These are phyloP conservation scores for Ramularia collo-cygni DNA, from an alignment of 2,329 filamentous ascomycete species.

Conservation along the genomic window DNA sequence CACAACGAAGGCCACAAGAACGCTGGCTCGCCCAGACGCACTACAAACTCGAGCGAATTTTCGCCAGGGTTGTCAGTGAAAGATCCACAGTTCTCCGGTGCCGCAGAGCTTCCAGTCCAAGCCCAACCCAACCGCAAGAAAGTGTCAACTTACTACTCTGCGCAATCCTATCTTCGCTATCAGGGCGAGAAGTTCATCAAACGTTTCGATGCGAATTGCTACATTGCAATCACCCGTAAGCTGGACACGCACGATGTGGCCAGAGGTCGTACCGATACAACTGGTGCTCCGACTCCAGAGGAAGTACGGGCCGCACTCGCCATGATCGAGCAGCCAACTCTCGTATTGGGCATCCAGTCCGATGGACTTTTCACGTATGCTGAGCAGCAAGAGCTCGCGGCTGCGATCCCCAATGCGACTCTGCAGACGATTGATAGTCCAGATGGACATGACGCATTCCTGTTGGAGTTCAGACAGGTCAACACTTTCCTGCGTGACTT, in stretches of 20 bases:
- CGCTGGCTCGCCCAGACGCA: slow-evolving; percentile 36
- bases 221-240: slow-evolving; percentile 97
- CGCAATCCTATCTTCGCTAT: slow-evolving; percentile 94
- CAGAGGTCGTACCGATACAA: slow-evolving; percentile 18
- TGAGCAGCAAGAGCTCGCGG: slow-evolving; percentile 87
- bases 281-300: slow-evolving; percentile 35
- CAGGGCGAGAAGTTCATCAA: slow-evolving; percentile 95
- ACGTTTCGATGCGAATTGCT: slow-evolving; percentile 96
- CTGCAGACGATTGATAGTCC: slow-evolving; percentile 86
- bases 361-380: slow-evolving; percentile 96
- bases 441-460: slow-evolving; percentile 92
- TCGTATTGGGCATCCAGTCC: slow-evolving; percentile 90
- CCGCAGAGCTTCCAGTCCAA: slow-evolving; percentile 30
- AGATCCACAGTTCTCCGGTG: slow-evolving; percentile 43
- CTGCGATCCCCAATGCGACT: slow-evolving; percentile 67
- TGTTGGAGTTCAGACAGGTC: slow-evolving; percentile 95
- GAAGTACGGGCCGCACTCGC: slow-evolving; percentile 66
- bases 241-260: slow-evolving; percentile 88
- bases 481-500: slow-evolving; percentile 83
- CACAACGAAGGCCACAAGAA: slow-evolving; percentile 48
- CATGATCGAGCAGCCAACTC: slow-evolving; percentile 77
- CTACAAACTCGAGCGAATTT: too few species aligned
- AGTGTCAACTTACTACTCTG: slow-evolving; percentile 79
- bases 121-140: slow-evolving; percentile 32
- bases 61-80: slow-evolving; percentile 19